Conservation (phyloP, 2,329 filamentous ascomycete species). For the Lecanicillium sp. region DNA sequence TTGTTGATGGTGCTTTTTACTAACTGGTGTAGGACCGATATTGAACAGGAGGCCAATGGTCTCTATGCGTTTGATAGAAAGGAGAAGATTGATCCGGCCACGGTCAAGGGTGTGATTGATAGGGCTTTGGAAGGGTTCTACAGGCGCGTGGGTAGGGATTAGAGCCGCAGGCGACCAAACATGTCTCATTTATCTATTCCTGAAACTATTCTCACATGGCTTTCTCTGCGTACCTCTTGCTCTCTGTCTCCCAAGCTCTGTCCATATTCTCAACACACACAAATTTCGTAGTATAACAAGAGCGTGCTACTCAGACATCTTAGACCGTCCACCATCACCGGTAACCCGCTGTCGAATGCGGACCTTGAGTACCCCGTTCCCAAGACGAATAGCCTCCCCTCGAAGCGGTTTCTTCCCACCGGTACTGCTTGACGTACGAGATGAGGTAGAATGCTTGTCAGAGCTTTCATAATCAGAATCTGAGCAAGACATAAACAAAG, state of each 20-base stretch:
- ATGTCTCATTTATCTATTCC: too few relatives aligned
- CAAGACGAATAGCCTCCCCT: slow-evolving; percentile 17
- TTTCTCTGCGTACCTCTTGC: too few relatives aligned
- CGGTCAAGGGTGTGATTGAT: slow-evolving; percentile 51
- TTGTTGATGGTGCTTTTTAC: too few relatives aligned
- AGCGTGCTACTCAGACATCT: slow-evolving; percentile 27
- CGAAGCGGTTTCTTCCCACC: neutral
- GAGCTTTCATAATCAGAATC: too few relatives aligned
- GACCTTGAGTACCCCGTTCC: slow-evolving; percentile 31
- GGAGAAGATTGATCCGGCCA: slow-evolving; percentile 50
- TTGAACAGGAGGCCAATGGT: slow-evolving; percentile 63
- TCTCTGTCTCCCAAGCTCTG: too few relatives aligned
- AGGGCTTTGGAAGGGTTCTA: slow-evolving; percentile 41
- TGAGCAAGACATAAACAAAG: too few relatives aligned
- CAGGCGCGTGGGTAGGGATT: slow-evolving; percentile 2
- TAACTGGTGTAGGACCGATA: slow-evolving; percentile 35
- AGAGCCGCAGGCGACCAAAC: slow-evolving; percentile 8
- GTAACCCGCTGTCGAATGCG: slow-evolving; percentile 34
- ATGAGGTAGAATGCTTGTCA: too few relatives aligned
- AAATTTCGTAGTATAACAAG: too few relatives aligned
- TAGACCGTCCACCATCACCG: slow-evolving; percentile 34
- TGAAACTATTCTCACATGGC: too few relatives aligned
- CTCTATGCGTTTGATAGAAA: slow-evolving; percentile 55
- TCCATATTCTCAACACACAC: too few relatives aligned
- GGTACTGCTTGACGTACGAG: too few relatives aligned